Conservation (phyloP, 1,284 basidiomycete species). For the Melampsora americana region DNA sequence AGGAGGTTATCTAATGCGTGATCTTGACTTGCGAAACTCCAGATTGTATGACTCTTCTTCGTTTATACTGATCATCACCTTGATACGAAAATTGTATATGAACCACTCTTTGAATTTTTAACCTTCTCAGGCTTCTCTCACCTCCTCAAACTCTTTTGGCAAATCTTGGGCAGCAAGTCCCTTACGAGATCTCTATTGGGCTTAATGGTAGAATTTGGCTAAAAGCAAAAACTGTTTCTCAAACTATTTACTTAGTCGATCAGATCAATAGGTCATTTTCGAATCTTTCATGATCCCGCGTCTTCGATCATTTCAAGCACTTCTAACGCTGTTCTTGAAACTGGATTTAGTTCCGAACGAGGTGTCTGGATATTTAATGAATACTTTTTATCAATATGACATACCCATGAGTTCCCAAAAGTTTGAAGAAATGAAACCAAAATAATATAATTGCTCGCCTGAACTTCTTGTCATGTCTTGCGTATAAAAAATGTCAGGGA, state of each 20-base stretch:
- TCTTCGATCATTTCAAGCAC: not conserved
- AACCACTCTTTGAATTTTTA: slow-evolving; percentile 6
- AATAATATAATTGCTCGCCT: no score
- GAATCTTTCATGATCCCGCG: not conserved
- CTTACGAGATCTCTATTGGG: slow-evolving; percentile 72
- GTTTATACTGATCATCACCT: not conserved
- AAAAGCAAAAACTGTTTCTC: slow-evolving; percentile 64
- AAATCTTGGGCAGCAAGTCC: slow-evolving; percentile 68
- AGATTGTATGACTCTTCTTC: slow-evolving; percentile 62
- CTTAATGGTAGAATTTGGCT: slow-evolving; percentile 80
- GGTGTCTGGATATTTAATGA: no score
- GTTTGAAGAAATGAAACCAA: no score
- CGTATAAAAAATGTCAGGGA: no score
- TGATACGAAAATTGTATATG: not conserved
- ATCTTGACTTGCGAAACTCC: slow-evolving; percentile 67
- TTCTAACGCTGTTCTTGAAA: no score
- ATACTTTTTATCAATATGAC: no score
- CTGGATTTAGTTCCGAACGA: no score
- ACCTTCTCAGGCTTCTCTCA: slow-evolving; percentile 64
- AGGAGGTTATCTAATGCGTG: slow-evolving; percentile 64
- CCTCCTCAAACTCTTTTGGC: slow-evolving; percentile 67
- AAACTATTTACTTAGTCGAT: slow-evolving; percentile 63
- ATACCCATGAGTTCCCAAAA: no score
- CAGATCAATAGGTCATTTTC: slow-evolving; percentile 18
- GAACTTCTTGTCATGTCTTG: no score